A percentile compares a stretch with the other conserved stretches of the same genome.
These are phyloP conservation scores for Capronia americana DNA, from an alignment of 2,329 filamentous ascomycete genomes.

Conservation along the genomic window DNA sequence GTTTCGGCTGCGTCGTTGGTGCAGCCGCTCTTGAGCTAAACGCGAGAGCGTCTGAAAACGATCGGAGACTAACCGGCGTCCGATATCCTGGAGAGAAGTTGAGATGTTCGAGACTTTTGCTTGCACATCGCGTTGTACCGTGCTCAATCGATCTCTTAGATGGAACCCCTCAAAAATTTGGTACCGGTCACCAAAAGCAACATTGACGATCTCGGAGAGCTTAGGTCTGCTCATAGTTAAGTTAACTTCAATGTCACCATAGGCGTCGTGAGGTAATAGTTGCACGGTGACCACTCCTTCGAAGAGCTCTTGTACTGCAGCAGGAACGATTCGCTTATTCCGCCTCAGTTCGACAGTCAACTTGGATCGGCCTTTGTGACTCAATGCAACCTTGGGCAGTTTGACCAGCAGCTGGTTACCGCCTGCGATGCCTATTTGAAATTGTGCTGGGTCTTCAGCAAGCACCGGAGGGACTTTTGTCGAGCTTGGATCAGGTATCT, in stretches of 20 bases:
- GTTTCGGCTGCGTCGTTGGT: not conserved
- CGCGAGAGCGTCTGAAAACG: not conserved
- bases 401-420: slow-evolving; percentile 29
- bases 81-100: not conserved
- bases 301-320: slow-evolving; percentile 58
- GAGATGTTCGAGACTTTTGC: not conserved
- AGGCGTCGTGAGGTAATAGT: slow-evolving; percentile 57
- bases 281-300: slow-evolving; percentile 61
- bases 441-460: slow-evolving; percentile 25
- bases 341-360: slow-evolving; percentile 59
- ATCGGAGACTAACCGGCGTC: not conserved
- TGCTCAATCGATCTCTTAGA: slow-evolving; percentile 52
- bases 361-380: slow-evolving; percentile 49
- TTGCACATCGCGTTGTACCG: slow-evolving; percentile 45
- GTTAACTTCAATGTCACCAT: slow-evolving; percentile 57
- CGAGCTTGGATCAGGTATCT: slow-evolving; percentile 17
- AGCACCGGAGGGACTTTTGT: not conserved
- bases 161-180: slow-evolving; percentile 50
- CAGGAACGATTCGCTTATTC: slow-evolving; percentile 49
- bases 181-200: slow-evolving; percentile 54
- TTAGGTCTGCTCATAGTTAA: slow-evolving; percentile 49
- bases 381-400: slow-evolving; percentile 27
- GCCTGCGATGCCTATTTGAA: slow-evolving; percentile 27
- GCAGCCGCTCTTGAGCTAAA: not conserved
- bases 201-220: slow-evolving; percentile 47